Evolutionary conservation across 768 basidiomycete species (phyloP), one percentile per base, ranked within the genome.

Genomic region (Favolaschia claudopus): DNA sequence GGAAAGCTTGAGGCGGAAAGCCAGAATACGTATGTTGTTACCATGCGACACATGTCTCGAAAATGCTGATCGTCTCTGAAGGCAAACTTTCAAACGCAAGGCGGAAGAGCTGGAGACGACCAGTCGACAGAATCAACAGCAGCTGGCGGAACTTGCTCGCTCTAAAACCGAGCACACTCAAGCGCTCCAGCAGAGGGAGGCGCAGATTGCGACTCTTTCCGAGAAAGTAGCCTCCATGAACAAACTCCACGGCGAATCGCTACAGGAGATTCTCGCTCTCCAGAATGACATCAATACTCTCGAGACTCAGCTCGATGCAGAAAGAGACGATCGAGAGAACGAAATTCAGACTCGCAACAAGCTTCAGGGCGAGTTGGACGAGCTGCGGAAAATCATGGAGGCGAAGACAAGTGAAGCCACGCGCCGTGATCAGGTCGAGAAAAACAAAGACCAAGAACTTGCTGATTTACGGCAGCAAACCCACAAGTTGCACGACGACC

Each of bases 351-450:
- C 81, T 3, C 86, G 85, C 25, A 76, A 76, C 25, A 91, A 88
- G 67, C 77, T 96, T 3, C 88, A 93, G 67, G 83, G 81, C 36
- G 96, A 97, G 72, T 78, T 97, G 12, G 95, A 96, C 66, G 90
- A 93, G 60, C 80, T 99, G 8, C 89, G 95, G 7, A 77, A 84
- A n/a, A 76, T 92, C 14, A 85, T 97, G 77, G 88, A 89, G 42
- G 91, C 92, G 1, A 97, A 95, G 72, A 84, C 89, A 0, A 89
- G 87, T 24, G 95, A 98, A 71, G 95, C 95, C 67, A 89, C 85
- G 9, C 88, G 89, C 28, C 85, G 92, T 17, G 84, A 82, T 31
- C 92, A 97, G 69, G 93, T 88, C 1, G 93, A 95, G 71, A 89
- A 88, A 73, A 90, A 91, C 74, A 93, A 89, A 67, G 95, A 98